Evolutionary conservation across 176 grass and related monocot species (phyloP).

Genomic region (Carex myosuroides): DNA sequence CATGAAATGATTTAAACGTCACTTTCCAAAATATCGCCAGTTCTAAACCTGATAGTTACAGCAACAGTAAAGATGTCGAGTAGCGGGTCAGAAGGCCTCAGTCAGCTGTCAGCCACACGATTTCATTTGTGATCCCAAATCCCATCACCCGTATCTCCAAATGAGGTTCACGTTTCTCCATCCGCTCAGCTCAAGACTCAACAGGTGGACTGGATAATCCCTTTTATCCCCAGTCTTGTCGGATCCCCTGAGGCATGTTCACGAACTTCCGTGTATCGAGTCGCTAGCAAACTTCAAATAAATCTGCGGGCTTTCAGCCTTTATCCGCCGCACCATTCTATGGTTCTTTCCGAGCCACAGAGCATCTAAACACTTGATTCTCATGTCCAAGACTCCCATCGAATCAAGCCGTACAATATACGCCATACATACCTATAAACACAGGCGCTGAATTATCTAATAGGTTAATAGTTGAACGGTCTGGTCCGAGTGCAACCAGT

Average conservation of each 20-base stretch:
- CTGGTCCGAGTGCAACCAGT: background rate
- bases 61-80: background rate
- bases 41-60: background rate
- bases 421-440: background rate
- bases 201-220: slow-evolving; percentile 6
- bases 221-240: background rate
- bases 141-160: slow-evolving; percentile 18
- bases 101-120: background rate
- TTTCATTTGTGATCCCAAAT: slow-evolving; percentile 13
- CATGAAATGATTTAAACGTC: background rate
- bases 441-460: background rate
- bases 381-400: background rate
- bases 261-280: background rate
- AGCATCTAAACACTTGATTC: background rate
- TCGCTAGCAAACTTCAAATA: background rate
- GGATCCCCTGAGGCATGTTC: background rate
- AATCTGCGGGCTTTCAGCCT: background rate
- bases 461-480: background rate
- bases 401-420: background rate
- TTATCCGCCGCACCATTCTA: background rate
- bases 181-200: background rate
- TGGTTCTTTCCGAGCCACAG: background rate
- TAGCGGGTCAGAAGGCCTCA: too few relatives aligned
- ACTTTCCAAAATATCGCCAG: background rate
- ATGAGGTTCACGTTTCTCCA: slow-evolving; percentile 17